These are phyloP conservation scores for Colletotrichum tabaci DNA, from an alignment of 2,329 filamentous ascomycete genomes.

Conservation along the genomic window DNA sequence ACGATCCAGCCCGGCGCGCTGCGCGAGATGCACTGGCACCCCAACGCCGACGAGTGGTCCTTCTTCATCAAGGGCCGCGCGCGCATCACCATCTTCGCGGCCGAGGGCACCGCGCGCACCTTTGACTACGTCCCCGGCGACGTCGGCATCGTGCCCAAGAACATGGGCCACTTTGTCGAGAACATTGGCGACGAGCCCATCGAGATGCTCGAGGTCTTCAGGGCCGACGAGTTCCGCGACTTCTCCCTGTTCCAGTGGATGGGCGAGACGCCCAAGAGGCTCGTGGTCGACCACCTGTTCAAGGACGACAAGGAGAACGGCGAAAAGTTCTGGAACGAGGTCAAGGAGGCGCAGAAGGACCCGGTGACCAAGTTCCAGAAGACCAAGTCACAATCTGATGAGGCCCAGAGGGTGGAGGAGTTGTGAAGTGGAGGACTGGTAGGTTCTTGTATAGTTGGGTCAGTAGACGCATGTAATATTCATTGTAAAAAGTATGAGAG, in stretches of 20 bases:
- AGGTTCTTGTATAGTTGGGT: neutral
- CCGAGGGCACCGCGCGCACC: conserved; percentile 78
- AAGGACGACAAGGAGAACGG: conserved; percentile 72
- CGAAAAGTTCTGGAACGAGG: conserved; percentile 73
- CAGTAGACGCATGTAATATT: neutral
- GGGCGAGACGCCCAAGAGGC: conserved; percentile 77
- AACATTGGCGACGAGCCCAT: conserved; percentile 84
- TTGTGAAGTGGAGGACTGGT: neutral
- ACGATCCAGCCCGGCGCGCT: conserved; percentile 80
- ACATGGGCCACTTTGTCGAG: conserved; percentile 87
- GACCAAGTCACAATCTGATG: neutral
- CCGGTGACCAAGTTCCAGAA: conserved; percentile 58
- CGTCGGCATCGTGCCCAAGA: conserved; percentile 82
- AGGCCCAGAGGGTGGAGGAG: conserved; percentile 19
- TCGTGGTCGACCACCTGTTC: conserved; percentile 79
- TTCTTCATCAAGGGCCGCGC: conserved; percentile 83
- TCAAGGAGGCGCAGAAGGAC: conserved; percentile 74
- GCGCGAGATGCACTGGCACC: conserved; percentile 89
- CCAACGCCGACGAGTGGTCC: conserved; percentile 84
- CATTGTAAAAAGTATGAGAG: too few relatives aligned
- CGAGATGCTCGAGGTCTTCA: conserved; percentile 83
- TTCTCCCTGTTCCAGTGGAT: conserved; percentile 84
- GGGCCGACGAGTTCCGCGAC: conserved; percentile 79
- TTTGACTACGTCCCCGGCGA: conserved; percentile 84
- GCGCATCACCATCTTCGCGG: conserved; percentile 81